These are phyloP conservation scores for Pseudocohnilembus persalinus DNA, from an alignment of 169 alveolate species.

Conservation along the genomic window DNA sequence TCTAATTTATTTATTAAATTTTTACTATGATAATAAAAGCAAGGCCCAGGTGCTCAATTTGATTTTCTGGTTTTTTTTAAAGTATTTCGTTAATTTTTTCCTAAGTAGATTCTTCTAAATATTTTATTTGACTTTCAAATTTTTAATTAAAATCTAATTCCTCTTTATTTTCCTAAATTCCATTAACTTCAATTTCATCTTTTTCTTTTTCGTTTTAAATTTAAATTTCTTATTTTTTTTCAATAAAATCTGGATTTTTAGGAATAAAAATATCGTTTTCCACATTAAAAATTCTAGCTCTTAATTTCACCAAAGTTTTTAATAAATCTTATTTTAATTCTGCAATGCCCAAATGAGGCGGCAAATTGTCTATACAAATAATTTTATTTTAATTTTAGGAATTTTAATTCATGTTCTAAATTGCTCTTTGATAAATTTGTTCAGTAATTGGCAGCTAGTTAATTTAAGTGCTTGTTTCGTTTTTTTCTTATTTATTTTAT, in stretches of 20 bases:
- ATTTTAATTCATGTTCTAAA: not conserved
- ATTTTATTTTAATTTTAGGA: not conserved
- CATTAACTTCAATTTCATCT: no score
- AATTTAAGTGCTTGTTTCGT: no score
- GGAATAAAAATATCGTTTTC: not conserved
- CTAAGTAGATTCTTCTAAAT: no score
- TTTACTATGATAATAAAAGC: not conserved
- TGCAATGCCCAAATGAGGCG: not conserved
- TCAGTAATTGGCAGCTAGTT: no score
- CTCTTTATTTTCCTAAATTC: no score
- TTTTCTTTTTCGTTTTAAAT: not conserved
- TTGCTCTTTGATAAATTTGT: not conserved
- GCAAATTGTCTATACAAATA: not conserved
- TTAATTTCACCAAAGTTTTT: not conserved
- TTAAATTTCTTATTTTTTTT: not conserved
- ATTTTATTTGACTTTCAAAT: no score
- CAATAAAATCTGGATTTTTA: not conserved
- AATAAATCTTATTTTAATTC: not conserved
- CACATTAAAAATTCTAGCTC: not conserved
- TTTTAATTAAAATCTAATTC: no score
- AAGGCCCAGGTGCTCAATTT: not conserved
- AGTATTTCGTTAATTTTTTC: not conserved
- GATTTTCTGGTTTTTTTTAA: not conserved
- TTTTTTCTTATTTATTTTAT: no score
- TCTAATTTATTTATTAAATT: no score